Evolutionary conservation across 2,329 filamentous ascomycete genomes (phyloP).

Genomic region (Botrytis hyacinthi): DNA sequence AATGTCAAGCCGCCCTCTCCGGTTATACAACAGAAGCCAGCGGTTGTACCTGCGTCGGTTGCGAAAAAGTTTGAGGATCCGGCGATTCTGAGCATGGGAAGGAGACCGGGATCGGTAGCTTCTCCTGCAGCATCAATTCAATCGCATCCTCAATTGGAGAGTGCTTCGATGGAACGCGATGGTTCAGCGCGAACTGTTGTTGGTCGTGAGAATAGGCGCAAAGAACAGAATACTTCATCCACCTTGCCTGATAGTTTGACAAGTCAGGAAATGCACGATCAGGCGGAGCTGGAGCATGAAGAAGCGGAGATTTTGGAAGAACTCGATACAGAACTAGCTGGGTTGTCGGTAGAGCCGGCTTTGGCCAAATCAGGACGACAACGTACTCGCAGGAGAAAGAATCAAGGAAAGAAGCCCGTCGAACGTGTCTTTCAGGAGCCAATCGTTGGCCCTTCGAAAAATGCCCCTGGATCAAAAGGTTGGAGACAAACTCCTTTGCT

Average conservation of each 20-base stretch:
- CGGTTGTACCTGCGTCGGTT: constrained; percentile 20
- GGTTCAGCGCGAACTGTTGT: constrained; percentile 31
- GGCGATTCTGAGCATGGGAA: constrained; percentile 40
- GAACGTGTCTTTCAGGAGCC: constrained; percentile 40
- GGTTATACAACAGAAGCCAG: constrained; percentile 11
- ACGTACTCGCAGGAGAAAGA: constrained; percentile 46
- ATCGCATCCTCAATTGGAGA: constrained; percentile 37
- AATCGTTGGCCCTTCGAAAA: constrained; percentile 45
- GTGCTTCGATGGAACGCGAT: constrained; percentile 35
- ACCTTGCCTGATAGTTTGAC: constrained; percentile 47
- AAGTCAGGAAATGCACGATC: constrained; percentile 41
- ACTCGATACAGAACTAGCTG: constrained; percentile 26
- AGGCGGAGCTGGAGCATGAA: constrained; percentile 25
- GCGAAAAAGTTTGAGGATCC: constrained; percentile 37
- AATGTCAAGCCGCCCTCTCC: constrained; percentile 26
- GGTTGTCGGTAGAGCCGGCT: constrained; percentile 26
- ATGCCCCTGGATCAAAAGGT: constrained; percentile 55
- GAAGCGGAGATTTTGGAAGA: constrained; percentile 32
- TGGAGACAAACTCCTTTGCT: constrained; percentile 68
- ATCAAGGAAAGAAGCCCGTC: constrained; percentile 38
- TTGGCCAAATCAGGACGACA: constrained; percentile 38
- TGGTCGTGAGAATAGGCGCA: constrained; percentile 27
- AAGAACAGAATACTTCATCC: constrained; percentile 39
- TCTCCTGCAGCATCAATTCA: constrained; percentile 22
- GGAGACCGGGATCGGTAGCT: constrained; percentile 37